Percentiles rank a stretch among this genome's conserved stretches.
These are phyloP conservation scores for Aspergillus ellipticus DNA, from an alignment of 495 filamentous ascomycete species.

Conservation along the genomic window DNA sequence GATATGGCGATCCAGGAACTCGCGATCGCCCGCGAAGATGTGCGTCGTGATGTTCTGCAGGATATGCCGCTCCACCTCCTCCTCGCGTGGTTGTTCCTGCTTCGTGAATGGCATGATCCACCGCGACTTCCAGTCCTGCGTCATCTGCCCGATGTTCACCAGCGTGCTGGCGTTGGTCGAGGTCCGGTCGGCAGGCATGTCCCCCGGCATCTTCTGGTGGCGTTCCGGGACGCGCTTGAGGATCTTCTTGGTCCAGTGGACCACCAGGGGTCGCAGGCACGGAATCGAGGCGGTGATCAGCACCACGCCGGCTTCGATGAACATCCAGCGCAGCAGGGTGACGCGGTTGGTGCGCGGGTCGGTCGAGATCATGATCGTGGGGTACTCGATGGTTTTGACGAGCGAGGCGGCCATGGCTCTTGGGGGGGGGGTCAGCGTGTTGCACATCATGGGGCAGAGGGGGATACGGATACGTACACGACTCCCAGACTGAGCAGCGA, in stretches of 20 bases:
- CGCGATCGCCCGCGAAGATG: background rate
- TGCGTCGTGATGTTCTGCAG: background rate
- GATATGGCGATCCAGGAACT: background rate
- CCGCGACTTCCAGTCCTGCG: background rate
- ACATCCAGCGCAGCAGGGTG: slow-evolving; percentile 4
- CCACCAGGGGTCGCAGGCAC: slow-evolving; percentile 22
- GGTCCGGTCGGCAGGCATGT: no score
- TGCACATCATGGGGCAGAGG: background rate
- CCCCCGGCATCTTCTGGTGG: background rate
- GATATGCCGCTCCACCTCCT: background rate
- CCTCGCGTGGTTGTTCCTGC: background rate
- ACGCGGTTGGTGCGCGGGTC: slow-evolving; percentile 7
- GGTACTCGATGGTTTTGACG: slow-evolving; percentile 9
- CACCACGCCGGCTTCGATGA: slow-evolving; percentile 22
- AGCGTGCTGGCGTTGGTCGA: background rate
- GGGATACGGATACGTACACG: background rate
- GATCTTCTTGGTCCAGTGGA: background rate
- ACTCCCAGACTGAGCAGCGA: slow-evolving; percentile 4
- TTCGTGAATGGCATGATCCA: background rate
- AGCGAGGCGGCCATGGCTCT: slow-evolving; percentile 7
- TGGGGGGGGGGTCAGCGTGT: background rate
- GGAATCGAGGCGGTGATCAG: slow-evolving; percentile 33
- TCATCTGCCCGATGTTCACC: background rate
- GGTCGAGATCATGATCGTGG: background rate
- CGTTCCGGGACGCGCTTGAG: background rate